phyloP scores from a whole-genome alignment of 257 asterid genomes.

The Ehretia macrophylla region DNA sequence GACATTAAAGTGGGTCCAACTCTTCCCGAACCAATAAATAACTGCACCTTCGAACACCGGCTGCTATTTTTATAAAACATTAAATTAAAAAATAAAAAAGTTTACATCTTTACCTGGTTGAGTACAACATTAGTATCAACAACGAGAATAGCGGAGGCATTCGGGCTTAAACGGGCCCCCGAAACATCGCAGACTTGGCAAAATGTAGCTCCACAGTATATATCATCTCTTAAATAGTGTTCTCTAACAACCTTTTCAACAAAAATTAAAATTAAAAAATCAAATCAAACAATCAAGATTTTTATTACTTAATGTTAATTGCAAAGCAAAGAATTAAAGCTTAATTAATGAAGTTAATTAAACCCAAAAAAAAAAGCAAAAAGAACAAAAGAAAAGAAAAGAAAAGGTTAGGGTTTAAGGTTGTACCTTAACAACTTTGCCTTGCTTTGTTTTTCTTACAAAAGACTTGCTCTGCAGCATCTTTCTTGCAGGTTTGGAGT shows the following conservation, averaged over 20 bases:
- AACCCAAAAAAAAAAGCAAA: not conserved
- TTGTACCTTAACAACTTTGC: constrained; percentile 71
- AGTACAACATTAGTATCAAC: constrained; percentile 93
- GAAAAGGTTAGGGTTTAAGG: constrained; percentile 2
- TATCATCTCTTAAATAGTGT: constrained; percentile 89
- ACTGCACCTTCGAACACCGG: too few relatives aligned
- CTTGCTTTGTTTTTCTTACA: constrained; percentile 74
- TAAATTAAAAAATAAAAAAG: not conserved
- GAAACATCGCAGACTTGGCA: constrained; percentile 65
- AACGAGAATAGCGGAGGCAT: constrained; percentile 46
- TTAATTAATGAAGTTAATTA: not conserved
- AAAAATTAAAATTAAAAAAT: constrained; percentile 2
- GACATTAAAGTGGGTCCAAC: too few relatives aligned
- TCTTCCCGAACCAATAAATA: too few relatives aligned
- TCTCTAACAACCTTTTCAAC: constrained; percentile 69
- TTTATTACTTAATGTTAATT: not conserved
- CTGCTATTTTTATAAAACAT: not conserved
- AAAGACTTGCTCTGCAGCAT: constrained; percentile 83
- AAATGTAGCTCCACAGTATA: constrained; percentile 82
- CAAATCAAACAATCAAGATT: not conserved
- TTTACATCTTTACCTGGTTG: constrained; percentile 50
- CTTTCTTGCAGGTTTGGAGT: constrained; percentile 1
- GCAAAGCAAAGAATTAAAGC: not conserved
- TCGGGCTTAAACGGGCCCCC: constrained; percentile 48
- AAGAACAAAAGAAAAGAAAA: not conserved